Evolutionary conservation across 192 early-diverging fungal species (phyloP).

Genomic region (Backusella macrospora): DNA sequence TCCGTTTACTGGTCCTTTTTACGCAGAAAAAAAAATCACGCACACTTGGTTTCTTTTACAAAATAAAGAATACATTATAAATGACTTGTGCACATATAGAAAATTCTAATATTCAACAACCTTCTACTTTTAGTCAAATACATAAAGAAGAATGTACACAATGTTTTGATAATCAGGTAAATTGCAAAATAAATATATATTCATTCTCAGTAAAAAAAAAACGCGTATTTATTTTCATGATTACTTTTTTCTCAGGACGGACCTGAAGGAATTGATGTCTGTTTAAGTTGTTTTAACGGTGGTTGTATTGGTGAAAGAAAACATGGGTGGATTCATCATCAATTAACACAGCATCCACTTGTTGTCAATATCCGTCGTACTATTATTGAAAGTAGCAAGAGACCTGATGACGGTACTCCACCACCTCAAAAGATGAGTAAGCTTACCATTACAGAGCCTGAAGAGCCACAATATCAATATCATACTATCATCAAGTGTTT

Average conservation of each 20-base stretch:
- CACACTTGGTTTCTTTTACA: background rate
- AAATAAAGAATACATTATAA: background rate
- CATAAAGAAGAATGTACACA: constrained; percentile 96
- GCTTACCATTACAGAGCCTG: constrained; percentile 83
- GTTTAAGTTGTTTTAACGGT: constrained; percentile 94
- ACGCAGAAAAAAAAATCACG: too few relatives aligned
- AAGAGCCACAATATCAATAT: constrained; percentile 76
- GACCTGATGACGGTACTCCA: constrained; percentile 47
- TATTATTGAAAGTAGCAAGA: constrained; percentile 3
- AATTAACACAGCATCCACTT: constrained; percentile 76
- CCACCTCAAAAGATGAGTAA: constrained; percentile 93
- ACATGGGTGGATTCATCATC: constrained; percentile 79
- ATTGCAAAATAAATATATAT: background rate
- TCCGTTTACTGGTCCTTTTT: background rate
- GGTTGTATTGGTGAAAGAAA: constrained; percentile 71
- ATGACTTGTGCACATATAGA: constrained; percentile 59
- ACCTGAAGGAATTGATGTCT: constrained; percentile 85
- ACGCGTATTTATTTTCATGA: constrained; percentile 3
- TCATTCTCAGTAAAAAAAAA: background rate
- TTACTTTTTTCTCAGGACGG: constrained; percentile 58
- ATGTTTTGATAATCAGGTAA: constrained; percentile 85
- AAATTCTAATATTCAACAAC: constrained; percentile 40
- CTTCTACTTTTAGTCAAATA: constrained; percentile 52
- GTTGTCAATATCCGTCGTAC: constrained; percentile 81
- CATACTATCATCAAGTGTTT: constrained; percentile 79